phyloP scores from a whole-genome alignment of 495 filamentous ascomycete species.

The Aspergillus biplanus region DNA sequence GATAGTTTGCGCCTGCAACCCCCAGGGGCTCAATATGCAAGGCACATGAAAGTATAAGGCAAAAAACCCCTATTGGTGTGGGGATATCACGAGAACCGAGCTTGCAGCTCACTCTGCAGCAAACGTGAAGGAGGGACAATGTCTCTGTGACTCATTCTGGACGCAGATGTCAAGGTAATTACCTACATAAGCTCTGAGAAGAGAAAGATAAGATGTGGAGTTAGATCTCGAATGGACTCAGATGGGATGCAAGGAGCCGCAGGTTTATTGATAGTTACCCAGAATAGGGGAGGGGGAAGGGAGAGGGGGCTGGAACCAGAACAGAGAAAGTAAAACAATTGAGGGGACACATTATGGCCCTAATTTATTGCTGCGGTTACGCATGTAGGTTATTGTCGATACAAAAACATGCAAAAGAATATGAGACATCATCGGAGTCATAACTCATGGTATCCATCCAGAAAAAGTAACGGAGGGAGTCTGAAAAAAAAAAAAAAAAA shows the following conservation, averaged over 20 bases:
- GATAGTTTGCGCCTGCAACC: not conserved
- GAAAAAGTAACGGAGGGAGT: not conserved
- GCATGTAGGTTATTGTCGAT: slow-evolving; percentile 16
- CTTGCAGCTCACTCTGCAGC: not conserved
- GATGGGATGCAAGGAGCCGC: slow-evolving; percentile 22
- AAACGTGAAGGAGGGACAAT: slow-evolving; percentile 1
- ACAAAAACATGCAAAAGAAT: slow-evolving; percentile 12
- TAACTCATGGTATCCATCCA: slow-evolving; percentile 18
- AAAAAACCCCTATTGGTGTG: slow-evolving; percentile 19
- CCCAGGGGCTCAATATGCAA: slow-evolving; percentile 17
- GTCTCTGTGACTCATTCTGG: not conserved
- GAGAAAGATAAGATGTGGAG: slow-evolving; percentile 18
- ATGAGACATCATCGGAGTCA: slow-evolving; percentile 18
- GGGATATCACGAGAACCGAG: not conserved
- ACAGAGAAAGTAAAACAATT: not conserved
- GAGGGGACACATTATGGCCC: slow-evolving; percentile 2
- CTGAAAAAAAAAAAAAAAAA: slow-evolving; percentile 11
- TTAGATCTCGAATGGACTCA: slow-evolving; percentile 7
- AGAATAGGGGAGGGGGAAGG: not conserved
- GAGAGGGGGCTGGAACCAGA: not conserved
- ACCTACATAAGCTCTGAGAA: not conserved
- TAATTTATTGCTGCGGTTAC: slow-evolving; percentile 17
- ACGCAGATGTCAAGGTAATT: not conserved
- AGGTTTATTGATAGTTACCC: slow-evolving; percentile 10
- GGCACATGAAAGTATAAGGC: slow-evolving; percentile 4